Percentiles rank a stretch among this genome's conserved stretches.
These are phyloP conservation scores for Cucurbita moschata DNA, from an alignment of 306 rosid genomes.

Conservation along the genomic window DNA sequence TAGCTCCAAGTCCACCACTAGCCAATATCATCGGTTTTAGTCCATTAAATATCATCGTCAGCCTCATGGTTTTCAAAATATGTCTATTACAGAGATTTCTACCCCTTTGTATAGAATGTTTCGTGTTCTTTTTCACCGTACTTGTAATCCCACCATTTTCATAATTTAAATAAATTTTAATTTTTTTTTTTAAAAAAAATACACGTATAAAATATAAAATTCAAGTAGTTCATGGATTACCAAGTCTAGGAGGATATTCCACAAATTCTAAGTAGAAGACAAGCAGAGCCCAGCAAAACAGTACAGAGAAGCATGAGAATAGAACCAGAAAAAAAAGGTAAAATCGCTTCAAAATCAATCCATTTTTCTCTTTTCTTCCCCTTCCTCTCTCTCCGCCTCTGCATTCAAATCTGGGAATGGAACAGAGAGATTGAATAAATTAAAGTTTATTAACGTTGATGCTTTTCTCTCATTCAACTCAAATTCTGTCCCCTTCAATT, in stretches of 20 bases:
- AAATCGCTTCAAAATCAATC: not conserved
- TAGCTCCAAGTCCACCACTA: too few species aligned
- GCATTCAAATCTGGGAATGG: slow-evolving; percentile 5
- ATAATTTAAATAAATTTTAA: too few species aligned
- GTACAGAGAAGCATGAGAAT: slow-evolving; percentile 6
- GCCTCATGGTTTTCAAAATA: too few species aligned
- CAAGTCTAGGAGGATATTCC: slow-evolving; percentile 17
- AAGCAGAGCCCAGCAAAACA: slow-evolving; percentile 31
- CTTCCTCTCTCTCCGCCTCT: not conserved
- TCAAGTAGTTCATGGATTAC: slow-evolving; percentile 23
- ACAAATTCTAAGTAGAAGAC: slow-evolving; percentile 49
- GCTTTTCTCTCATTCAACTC: slow-evolving; percentile 5
- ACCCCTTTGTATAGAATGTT: too few species aligned
- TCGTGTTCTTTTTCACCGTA: too few species aligned
- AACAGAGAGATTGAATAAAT: slow-evolving; percentile 1
- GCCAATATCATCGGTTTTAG: too few species aligned
- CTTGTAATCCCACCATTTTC: too few species aligned
- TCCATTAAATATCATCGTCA: too few species aligned
- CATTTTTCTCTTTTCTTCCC: not conserved
- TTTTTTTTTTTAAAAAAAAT: too few species aligned
- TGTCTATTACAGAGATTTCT: too few species aligned
- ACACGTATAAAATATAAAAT: too few species aligned
- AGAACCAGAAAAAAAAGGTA: not conserved
- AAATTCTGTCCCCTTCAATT: not conserved
- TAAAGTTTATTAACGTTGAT: slow-evolving; percentile 1